Conservation (phyloP, 352 stramenopile genomes). For the Phytophthora ramorum region DNA sequence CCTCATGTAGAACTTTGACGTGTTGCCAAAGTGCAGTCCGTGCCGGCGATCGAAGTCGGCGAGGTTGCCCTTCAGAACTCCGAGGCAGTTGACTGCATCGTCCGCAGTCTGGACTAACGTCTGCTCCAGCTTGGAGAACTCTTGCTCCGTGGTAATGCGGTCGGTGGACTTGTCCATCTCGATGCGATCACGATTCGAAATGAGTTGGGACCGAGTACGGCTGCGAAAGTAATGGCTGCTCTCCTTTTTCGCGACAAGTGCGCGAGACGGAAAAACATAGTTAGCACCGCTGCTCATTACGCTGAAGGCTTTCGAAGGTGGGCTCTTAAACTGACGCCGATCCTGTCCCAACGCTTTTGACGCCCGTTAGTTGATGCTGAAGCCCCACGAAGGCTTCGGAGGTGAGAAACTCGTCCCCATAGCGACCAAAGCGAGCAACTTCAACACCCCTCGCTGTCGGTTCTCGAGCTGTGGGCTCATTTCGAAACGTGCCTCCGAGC, state of each 20-base stretch:
- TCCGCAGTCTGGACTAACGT: constrained; percentile 13
- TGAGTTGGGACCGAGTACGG: background rate
- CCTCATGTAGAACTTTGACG: constrained; percentile 17
- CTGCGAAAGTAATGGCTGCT: constrained; percentile 16
- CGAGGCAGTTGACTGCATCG: constrained; percentile 24
- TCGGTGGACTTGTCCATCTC: constrained; percentile 14
- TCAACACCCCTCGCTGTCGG: background rate
- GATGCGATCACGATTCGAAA: constrained; percentile 15
- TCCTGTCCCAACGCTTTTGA: background rate
- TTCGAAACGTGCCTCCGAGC: constrained; percentile 29
- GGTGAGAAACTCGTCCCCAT: background rate
- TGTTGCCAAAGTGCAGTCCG: constrained; percentile 15
- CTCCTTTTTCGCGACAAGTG: constrained; percentile 4
- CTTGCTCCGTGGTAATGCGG: constrained; percentile 11
- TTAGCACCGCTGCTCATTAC: no score
- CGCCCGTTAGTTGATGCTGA: no score
- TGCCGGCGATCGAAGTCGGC: constrained; percentile 17
- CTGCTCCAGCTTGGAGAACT: constrained; percentile 19
- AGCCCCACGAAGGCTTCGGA: background rate
- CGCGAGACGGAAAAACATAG: background rate
- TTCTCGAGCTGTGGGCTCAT: constrained; percentile 9
- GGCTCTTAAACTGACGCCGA: background rate
- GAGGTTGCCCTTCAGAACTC: constrained; percentile 20
- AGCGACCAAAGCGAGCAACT: background rate
- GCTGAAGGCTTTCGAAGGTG: no score